Evolutionary conservation across 2,329 filamentous ascomycete genomes (phyloP), one percentile per base, ranked within the genome.

Genomic region (Dryadomyces quercus-mongolicae): DNA sequence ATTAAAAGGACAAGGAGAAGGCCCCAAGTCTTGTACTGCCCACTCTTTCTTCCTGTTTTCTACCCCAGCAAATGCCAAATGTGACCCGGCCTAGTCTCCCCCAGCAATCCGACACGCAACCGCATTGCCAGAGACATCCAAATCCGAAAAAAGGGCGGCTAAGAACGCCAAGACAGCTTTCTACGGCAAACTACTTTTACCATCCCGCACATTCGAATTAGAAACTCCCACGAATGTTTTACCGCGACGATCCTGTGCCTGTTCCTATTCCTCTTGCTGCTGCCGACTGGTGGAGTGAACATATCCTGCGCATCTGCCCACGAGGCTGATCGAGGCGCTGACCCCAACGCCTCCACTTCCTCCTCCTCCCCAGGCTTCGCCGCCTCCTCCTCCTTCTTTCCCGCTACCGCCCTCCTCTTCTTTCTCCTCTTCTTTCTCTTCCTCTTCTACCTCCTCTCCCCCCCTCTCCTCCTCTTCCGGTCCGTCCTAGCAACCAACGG

Each of bases 321-420:
- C 54, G 45, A 56, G 53, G 56, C 55, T 55, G 54, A 53, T 47
- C 16, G 36, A 50, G 10, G 18, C 52, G 54, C 51, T 22, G 20
- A 36, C 49, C 7, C 47, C 36, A 10, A 47, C 22, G 13, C 48
- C 13, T 22, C 21, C 12, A n/a, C 9, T n/a, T 45, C 43, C 38
- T 13, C 18, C 42, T 13, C 3, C 48, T 3, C 13, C 42, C 15
- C 45, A 16, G 16, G 12, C 48, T 22, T 8, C 40, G 20, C 38
- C 18, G 31, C 43, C 45, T 49, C 15, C 36, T 25, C 31, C n/a
- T n/a, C 8, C 25, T 22, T 15, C 45, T 51, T 18, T 21, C 49
- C 36, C 21, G 40, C 22, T 22, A 12, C 31, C 51, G 9, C n/a
- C 16, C 22, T 20, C 21, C 40, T 21, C 15, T 52, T 36, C 38